Conservation (phyloP, 495 filamentous ascomycete species). For the Hypoxylon perforatum region DNA sequence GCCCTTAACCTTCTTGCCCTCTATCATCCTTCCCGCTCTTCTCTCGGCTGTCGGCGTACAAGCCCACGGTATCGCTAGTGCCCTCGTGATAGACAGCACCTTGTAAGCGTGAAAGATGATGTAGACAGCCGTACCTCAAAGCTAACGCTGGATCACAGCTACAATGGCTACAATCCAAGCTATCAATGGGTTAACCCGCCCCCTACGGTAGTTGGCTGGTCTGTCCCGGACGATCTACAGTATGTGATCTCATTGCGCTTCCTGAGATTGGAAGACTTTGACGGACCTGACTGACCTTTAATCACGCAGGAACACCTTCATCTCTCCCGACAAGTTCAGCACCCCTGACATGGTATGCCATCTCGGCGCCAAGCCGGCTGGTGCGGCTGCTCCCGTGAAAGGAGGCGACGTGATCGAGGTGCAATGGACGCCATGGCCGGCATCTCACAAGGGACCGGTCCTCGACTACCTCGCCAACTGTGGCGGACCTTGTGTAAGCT, state of each 20-base stretch:
- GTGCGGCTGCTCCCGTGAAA: conserved; percentile 48
- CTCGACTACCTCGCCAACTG: conserved; percentile 76
- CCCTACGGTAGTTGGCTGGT: conserved; percentile 44
- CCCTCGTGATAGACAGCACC: conserved; percentile 41
- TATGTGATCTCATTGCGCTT: conserved; percentile 10
- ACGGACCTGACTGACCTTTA: background rate
- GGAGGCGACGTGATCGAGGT: conserved; percentile 52
- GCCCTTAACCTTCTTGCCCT: conserved; percentile 11
- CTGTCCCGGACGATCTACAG: conserved; percentile 46
- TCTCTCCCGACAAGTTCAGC: conserved; percentile 28
- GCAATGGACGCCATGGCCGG: conserved; percentile 60
- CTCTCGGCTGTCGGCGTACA: conserved; percentile 33
- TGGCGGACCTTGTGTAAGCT: conserved; percentile 59
- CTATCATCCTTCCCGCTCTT: conserved; percentile 29
- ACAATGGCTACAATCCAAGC: conserved; percentile 45
- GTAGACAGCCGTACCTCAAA: background rate
- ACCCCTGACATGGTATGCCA: conserved; percentile 59
- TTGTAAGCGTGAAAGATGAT: conserved; percentile 34
- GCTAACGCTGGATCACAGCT: conserved; percentile 29
- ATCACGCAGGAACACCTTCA: conserved; percentile 33
- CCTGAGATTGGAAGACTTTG: background rate
- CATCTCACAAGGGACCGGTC: conserved; percentile 70
- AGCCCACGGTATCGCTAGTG: conserved; percentile 46
- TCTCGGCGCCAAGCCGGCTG: conserved; percentile 50
- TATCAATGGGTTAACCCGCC: conserved; percentile 45